Evolutionary conservation across 306 rosid genomes (phyloP).

Genomic region (Cucurbita maxima): DNA sequence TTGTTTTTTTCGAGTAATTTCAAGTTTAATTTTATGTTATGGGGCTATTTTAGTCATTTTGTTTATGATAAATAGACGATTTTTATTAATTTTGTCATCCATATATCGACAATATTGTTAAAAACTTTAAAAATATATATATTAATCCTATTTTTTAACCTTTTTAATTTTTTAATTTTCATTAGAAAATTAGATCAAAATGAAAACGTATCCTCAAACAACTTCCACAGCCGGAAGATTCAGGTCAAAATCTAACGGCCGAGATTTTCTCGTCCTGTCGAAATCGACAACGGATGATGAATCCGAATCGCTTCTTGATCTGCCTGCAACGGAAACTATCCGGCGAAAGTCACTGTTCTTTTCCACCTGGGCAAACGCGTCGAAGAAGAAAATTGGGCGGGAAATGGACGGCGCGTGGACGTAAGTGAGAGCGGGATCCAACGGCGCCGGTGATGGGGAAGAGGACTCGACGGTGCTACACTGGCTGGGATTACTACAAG

Average conservation of each 20-base stretch:
- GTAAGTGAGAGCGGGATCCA: slow-evolving; percentile 21
- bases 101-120: too few relatives aligned
- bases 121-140: too few relatives aligned
- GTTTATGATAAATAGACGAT: too few relatives aligned
- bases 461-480: slow-evolving; percentile 47
- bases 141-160: too few relatives aligned
- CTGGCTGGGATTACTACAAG: slow-evolving; percentile 35
- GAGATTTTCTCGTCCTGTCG: slow-evolving; percentile 11
- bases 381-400: slow-evolving; percentile 30
- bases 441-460: slow-evolving; percentile 22
- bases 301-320: slow-evolving; percentile 29
- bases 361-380: slow-evolving; percentile 35
- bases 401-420: slow-evolving; percentile 15
- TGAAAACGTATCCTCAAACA: slow-evolving; percentile 20
- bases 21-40: too few relatives aligned
- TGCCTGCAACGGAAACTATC: background rate
- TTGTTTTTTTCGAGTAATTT: too few relatives aligned
- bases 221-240: slow-evolving; percentile 55
- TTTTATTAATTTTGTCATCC: too few relatives aligned
- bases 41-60: too few relatives aligned
- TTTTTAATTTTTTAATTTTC: too few relatives aligned
- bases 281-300: slow-evolving; percentile 41
- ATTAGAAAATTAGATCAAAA: background rate
- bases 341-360: slow-evolving; percentile 5
- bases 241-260: slow-evolving; percentile 53